Base-by-base conservation (phyloP, 306 rosid genomes). In the Quercus alba region DNA sequence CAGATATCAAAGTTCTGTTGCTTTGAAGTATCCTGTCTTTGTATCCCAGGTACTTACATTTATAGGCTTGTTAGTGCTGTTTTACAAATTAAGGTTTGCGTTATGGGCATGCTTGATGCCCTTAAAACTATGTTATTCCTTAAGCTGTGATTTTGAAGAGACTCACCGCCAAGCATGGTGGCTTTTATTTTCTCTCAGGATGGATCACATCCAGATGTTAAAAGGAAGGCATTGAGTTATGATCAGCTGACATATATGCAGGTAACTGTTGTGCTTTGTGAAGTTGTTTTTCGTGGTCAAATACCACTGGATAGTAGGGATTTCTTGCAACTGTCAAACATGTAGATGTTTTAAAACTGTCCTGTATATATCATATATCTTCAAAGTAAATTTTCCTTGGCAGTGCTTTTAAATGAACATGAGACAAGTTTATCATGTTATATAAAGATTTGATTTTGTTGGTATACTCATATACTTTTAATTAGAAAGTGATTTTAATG, bases 191-290 rank as follows among this genome's bases (percentile, higher is more conserved):
- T 76, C 61, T 81, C 78, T 35, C 81, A 95, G 99, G 99, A 95
- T 79, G 99, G 99, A 81, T 70, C 94, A 2, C 69, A 91, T 84
- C 85, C 93, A 63, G 81, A 76, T 44, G 99, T 95, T 73, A 95
- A 86, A 87, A 84, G 77, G 13, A 93, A 78, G 89, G 97, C 98
- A 77, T 79, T 93, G 86, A 91, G 98, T 89, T 91, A 89, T 70
- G 90, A 91, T 77, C 89, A 87, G 77, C 83, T 93, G 78, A 81
- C 96, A 17, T 91, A 95, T 83, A 88, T 95, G 97, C 99, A 94
- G 93, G 99, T 93, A 86, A 68, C 13, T 9, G 33, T 59, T 10
- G 67, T 26, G 15, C 28, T 23, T 59, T 59, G 25, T 23, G 28
- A 21, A 26, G 6, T 63, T 28, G 69, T 14, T 26, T 63, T 23